phyloP scores from a whole-genome alignment of 2,329 filamentous ascomycete genomes.

The Ophiocordyceps camponoti-rufipedis region DNA sequence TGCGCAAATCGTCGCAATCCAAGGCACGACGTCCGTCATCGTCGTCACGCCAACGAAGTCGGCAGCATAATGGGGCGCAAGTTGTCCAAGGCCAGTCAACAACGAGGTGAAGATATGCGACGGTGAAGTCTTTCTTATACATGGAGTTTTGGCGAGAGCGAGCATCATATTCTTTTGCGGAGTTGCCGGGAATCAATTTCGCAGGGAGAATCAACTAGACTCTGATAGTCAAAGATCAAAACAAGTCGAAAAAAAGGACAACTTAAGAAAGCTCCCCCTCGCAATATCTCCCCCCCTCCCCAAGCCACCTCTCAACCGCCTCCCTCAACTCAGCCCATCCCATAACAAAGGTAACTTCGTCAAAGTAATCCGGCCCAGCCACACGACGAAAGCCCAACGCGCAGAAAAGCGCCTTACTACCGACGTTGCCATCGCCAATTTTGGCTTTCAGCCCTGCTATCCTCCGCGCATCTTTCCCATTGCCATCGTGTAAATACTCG shows the following conservation, averaged over 20 bases:
- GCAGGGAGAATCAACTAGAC: background rate
- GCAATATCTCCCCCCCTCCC: background rate
- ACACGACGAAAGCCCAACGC: constrained; percentile 31
- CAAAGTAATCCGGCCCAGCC: constrained; percentile 40
- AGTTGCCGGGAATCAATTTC: background rate
- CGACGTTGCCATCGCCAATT: constrained; percentile 36
- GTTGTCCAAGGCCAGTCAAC: too few species aligned
- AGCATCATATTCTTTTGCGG: too few species aligned
- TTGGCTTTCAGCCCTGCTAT: constrained; percentile 31
- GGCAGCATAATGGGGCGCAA: background rate
- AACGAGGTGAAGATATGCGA: too few species aligned
- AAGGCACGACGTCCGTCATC: background rate
- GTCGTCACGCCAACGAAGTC: background rate
- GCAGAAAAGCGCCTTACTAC: constrained; percentile 31
- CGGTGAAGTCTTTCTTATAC: too few species aligned
- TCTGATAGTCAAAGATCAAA: background rate
- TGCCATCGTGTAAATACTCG: constrained; percentile 14
- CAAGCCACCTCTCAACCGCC: constrained; percentile 1
- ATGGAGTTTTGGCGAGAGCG: too few species aligned
- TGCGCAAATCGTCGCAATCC: background rate
- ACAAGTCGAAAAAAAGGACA: background rate
- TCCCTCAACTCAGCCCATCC: constrained; percentile 10
- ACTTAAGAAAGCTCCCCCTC: background rate
- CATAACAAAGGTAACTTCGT: constrained; percentile 34
- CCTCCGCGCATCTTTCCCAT: constrained; percentile 3